Base-by-base conservation (phyloP, 176 grass and related monocot genomes). In the Ensete glaucum region DNA sequence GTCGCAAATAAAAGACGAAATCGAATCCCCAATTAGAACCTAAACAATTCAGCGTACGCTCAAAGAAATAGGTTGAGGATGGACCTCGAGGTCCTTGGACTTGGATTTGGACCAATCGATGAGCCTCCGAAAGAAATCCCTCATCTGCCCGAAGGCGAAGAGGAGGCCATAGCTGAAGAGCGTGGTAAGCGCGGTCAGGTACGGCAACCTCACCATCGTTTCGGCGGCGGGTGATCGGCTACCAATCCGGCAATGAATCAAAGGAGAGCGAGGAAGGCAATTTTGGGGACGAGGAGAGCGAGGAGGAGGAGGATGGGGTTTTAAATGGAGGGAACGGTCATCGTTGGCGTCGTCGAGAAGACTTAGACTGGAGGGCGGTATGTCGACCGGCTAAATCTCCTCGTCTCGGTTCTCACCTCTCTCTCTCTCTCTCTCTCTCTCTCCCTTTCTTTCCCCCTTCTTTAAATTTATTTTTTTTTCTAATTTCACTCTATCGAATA, bases 141-240 rank as follows among this genome's bases (percentile, higher is more conserved):
- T 74, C 63, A 92, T 82, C 79, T 92, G 87, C 29, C 90, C 90
- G 79, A 92, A 92, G 51, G 82, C 90, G 69, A 92, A 89, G 50
- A 92, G 84, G 79, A 92, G 70, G 3, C 90, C 90, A 72, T 92
- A 92, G 87, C 90, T 92, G 81, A 92, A 87, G 24, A 89, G 87
- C 62, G 90, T 89, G 51, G 86, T 87, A 23, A 92, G 81, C 68
- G 86, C 86, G 50, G 86, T 89, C 17, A 87, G 86, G 87, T 92
- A 92, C 21, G 90, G 90, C 62, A 92, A 76, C 84, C 90, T 81
- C 87, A 92, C 90, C 90, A 92, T 92, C 68, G 75, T 77, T 75
- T 22, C 60, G 17, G 17, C 19, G 8, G 23, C 25, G 21, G 69
- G 62, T 57, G 22, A 58, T 20, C 11, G 76, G 11, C 20, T 50